Evolutionary conservation across 306 rosid genomes (phyloP).

Genomic region (Trifolium pratense): DNA sequence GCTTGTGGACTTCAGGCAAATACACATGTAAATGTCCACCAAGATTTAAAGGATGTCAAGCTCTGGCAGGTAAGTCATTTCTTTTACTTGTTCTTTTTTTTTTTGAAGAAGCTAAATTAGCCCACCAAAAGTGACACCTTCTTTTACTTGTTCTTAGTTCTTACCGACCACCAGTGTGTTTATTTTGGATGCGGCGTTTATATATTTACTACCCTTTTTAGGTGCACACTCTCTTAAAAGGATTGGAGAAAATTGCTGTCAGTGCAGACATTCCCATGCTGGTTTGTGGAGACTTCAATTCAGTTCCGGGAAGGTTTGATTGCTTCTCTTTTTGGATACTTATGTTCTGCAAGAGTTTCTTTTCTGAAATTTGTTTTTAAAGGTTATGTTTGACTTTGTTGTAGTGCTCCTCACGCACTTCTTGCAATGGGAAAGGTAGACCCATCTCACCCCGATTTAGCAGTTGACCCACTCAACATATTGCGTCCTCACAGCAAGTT

Average conservation of each 20-base stretch:
- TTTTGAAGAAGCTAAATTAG: too few relatives aligned
- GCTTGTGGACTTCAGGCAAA: conserved; percentile 71
- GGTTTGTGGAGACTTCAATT: conserved; percentile 98
- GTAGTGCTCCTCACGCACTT: conserved; percentile 97
- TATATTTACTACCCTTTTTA: conserved; percentile 41
- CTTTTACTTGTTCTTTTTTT: conserved; percentile 30
- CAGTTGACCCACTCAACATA: conserved; percentile 89
- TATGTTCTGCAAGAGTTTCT: conserved; percentile 1
- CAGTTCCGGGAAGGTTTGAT: conserved; percentile 95
- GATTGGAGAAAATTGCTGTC: conserved; percentile 96
- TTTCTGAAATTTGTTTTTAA: conserved; percentile 39
- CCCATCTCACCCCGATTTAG: conserved; percentile 81
- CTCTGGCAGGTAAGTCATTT: conserved; percentile 86
- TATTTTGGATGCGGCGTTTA: conserved; percentile 14
- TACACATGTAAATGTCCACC: conserved; percentile 87
- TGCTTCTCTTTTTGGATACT: background rate
- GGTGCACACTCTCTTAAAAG: conserved; percentile 97
- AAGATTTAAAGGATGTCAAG: conserved; percentile 88
- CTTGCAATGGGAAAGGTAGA: conserved; percentile 98
- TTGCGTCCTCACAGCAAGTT: conserved; percentile 89
- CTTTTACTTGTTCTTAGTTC: conserved; percentile 23
- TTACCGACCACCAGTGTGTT: background rate
- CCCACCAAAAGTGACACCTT: too few relatives aligned
- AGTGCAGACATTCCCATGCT: conserved; percentile 99
- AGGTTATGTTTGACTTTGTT: conserved; percentile 42